A percentile compares a stretch with the other conserved stretches of the same genome.
Conservation (phyloP, 2,329 filamentous ascomycete genomes). For the Penicillium griseofulvum region DNA sequence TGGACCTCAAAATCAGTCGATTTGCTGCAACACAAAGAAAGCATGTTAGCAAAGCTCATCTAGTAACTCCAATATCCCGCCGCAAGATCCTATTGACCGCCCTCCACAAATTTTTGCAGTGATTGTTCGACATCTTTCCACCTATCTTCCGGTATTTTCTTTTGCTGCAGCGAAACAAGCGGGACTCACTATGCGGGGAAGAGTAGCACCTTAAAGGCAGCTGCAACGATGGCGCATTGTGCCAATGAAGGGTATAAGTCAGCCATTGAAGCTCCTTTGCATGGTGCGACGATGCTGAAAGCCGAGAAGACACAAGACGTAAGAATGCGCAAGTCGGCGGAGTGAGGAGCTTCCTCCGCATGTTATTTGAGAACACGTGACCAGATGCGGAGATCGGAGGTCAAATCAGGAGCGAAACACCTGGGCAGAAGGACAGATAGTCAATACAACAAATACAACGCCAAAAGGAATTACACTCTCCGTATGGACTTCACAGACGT, state of each 20-base stretch:
- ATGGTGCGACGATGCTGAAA: constrained; percentile 19
- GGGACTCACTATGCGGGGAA: constrained; percentile 22
- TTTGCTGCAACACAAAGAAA: constrained; percentile 60
- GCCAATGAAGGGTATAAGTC: constrained; percentile 70
- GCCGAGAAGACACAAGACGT: background rate
- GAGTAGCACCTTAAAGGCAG: constrained; percentile 20
- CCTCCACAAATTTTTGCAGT: background rate
- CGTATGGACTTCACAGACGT: constrained; percentile 43
- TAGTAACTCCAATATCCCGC: background rate
- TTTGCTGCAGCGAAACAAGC: background rate
- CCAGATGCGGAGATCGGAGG: constrained; percentile 25
- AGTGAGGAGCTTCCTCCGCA: constrained; percentile 15
- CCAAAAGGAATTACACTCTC: constrained; percentile 10
- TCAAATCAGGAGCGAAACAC: constrained; percentile 20
- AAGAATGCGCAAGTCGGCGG: background rate
- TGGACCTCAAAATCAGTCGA: constrained; percentile 99
- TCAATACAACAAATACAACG: constrained; percentile 9
- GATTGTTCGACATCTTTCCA: background rate
- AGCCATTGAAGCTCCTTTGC: constrained; percentile 57
- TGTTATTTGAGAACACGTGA: constrained; percentile 14
- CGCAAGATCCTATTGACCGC: background rate
- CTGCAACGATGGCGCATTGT: constrained; percentile 20
- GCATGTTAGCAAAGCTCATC: background rate
- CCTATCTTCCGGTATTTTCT: background rate
- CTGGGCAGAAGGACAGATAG: constrained; percentile 22